Evolutionary conservation across 2,329 filamentous ascomycete species (phyloP).

Genomic region (Fusarium denticulatum): DNA sequence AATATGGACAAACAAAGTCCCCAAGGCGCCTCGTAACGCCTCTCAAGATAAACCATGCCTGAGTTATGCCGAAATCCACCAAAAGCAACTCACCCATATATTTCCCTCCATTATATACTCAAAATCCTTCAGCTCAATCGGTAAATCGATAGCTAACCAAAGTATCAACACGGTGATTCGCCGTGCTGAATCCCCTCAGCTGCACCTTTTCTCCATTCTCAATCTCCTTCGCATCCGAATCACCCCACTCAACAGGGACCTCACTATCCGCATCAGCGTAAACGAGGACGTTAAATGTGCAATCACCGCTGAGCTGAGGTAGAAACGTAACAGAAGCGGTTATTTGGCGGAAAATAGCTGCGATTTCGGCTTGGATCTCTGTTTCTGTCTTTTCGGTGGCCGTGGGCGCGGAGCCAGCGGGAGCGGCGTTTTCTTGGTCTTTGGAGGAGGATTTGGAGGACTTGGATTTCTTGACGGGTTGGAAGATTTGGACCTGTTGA

Average conservation of each 20-base stretch:
- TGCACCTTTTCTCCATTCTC: constrained; percentile 94
- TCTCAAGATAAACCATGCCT: constrained; percentile 8
- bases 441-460: constrained; percentile 58
- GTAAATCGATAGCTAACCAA: constrained; percentile 86
- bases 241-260: constrained; percentile 97
- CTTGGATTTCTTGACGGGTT: constrained; percentile 50
- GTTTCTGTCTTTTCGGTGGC: constrained; percentile 82
- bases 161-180: constrained; percentile 92
- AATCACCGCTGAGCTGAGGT: constrained; percentile 87
- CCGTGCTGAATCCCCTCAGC: constrained; percentile 94
- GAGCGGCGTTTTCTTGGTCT: constrained; percentile 76
- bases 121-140: constrained; percentile 5
- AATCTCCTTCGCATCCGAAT: constrained; percentile 98
- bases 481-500: constrained; percentile 27
- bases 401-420: constrained; percentile 46
- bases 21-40: constrained; percentile 38
- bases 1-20: constrained; percentile 11
- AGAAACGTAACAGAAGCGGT: constrained; percentile 97
- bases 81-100: constrained; percentile 2
- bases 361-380: constrained; percentile 95
- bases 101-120: background rate
- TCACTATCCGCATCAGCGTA: constrained; percentile 97
- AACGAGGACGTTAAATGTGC: constrained; percentile 98
- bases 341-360: constrained; percentile 96
- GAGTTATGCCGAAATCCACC: constrained; percentile 13